Conservation (phyloP, 495 filamentous ascomycete species). For the Immersiella caudata region DNA sequence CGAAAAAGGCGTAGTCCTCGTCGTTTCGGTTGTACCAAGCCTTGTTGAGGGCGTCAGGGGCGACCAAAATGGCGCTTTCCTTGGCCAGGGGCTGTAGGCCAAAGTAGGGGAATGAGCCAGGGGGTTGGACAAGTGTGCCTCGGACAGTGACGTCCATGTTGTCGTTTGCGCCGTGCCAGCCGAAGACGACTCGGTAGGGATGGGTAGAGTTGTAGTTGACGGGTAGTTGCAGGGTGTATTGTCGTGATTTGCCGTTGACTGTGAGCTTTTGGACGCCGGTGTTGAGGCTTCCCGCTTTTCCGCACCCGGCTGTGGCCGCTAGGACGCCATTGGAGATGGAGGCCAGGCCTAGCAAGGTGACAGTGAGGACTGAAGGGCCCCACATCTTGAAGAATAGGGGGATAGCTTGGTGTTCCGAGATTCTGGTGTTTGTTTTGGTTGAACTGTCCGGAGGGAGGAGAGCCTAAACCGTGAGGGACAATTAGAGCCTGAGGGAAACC, state of each 20-base stretch:
- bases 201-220: neutral
- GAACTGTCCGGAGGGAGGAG: no score
- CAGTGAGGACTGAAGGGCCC: neutral
- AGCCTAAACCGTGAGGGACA: no score
- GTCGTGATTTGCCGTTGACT: conserved; percentile 1
- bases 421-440: no score
- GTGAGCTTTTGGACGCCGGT: conserved; percentile 12
- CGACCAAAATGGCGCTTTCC: conserved; percentile 6
- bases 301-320: conserved; percentile 8
- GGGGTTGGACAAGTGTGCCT: conserved; percentile 1
- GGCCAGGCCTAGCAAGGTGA: neutral
- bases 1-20: conserved; percentile 14
- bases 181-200: conserved; percentile 5
- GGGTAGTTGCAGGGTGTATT: conserved; percentile 7
- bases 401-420: no score
- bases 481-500: no score
- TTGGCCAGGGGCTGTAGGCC: neutral
- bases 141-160: conserved; percentile 8
- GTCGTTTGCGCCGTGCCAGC: conserved; percentile 11
- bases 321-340: neutral
- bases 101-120: conserved; percentile 8
- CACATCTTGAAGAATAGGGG: conserved; percentile 4
- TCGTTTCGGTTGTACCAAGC: conserved; percentile 13
- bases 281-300: conserved; percentile 5
- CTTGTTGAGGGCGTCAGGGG: conserved; percentile 13